Conservation (phyloP, 1,284 basidiomycete species). For the Tremellales sp. region DNA sequence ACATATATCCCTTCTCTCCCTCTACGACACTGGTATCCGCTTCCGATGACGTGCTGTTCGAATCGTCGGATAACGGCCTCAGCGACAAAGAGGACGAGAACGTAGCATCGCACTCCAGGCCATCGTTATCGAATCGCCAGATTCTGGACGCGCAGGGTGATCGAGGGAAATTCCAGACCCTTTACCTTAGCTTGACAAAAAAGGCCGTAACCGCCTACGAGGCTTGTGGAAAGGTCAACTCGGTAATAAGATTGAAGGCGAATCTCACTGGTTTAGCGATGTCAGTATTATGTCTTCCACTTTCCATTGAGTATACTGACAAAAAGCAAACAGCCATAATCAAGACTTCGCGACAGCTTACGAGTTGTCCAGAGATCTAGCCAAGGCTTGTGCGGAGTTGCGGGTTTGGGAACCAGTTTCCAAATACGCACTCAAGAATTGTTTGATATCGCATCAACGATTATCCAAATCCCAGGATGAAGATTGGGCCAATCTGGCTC, state of each 20-base stretch:
- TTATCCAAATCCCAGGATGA: constrained; percentile 24
- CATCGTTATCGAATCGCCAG: constrained; percentile 60
- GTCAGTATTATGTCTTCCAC: constrained; percentile 53
- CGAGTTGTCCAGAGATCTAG: constrained; percentile 29
- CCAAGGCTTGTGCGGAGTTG: constrained; percentile 34
- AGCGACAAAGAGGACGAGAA: constrained; percentile 13
- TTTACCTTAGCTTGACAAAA: constrained; percentile 70
- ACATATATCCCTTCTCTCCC: constrained; percentile 36
- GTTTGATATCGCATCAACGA: constrained; percentile 28
- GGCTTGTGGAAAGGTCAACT: constrained; percentile 72
- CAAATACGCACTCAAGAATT: constrained; percentile 32
- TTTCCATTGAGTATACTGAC: too few relatives aligned
- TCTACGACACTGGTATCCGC: constrained; percentile 10
- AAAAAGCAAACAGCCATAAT: constrained; percentile 13
- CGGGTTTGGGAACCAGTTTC: constrained; percentile 38
- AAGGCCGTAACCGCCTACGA: constrained; percentile 78
- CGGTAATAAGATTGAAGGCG: constrained; percentile 75
- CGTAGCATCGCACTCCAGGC: constrained; percentile 6
- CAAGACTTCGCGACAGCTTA: constrained; percentile 33
- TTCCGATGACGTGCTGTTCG: constrained; percentile 35
- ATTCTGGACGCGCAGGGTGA: constrained; percentile 62
- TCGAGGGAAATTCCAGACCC: constrained; percentile 62
- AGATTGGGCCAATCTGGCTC: constrained; percentile 38
- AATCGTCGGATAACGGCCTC: constrained; percentile 27
- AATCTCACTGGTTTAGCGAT: constrained; percentile 79